Evolutionary conservation across 1,284 basidiomycete species (phyloP), one percentile per base, ranked within the genome.

Genomic region (Austroboletus niveus): DNA sequence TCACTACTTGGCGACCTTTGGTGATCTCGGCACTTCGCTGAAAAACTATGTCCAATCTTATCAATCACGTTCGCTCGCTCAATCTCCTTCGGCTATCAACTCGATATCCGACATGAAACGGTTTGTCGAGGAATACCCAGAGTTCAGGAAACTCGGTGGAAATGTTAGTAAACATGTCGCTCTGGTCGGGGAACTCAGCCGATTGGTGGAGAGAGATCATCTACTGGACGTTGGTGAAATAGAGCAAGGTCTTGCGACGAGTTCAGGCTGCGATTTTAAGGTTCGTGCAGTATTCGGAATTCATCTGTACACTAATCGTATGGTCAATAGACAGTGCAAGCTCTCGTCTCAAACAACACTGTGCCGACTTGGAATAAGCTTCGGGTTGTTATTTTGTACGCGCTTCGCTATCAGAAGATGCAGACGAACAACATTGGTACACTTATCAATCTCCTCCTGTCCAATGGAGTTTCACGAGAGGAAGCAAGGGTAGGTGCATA

Each of bases 141-240:
- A 99, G 70, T 98, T 99, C 69, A 80, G 88, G 59, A 95, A 95
- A 65, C 79, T 99, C 31, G 94, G 97, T 4, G 95, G 95, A 22
- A 99, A 99, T 69, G 97, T 99, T 31, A 94, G 90, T 72, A 99
- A 99, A 72, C 97, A 99, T 65, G 97, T 99, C 22, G 91, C 95
- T 8, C 74, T 99, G 11, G 94, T 99, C 1, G 96, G 96, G 35
- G 97, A 99, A 70, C 79, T 99, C 54, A 97, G 94, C 65, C 78
- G 94, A 53, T 70, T 98, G 38, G 94, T 99, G 20, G 91, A 88
- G 47, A 77, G 85, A 56, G 88, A 95, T 64, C 91, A 89, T 64
- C 70, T 98, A 46, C 73, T 99, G 42, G 91, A 93, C 52, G 83
- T 97, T 1, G 92, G 92, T 34, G 97, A 99, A 74, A 82, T 98